Conservation (phyloP, 1,284 basidiomycete species). For the Leucoagaricus sp. region DNA sequence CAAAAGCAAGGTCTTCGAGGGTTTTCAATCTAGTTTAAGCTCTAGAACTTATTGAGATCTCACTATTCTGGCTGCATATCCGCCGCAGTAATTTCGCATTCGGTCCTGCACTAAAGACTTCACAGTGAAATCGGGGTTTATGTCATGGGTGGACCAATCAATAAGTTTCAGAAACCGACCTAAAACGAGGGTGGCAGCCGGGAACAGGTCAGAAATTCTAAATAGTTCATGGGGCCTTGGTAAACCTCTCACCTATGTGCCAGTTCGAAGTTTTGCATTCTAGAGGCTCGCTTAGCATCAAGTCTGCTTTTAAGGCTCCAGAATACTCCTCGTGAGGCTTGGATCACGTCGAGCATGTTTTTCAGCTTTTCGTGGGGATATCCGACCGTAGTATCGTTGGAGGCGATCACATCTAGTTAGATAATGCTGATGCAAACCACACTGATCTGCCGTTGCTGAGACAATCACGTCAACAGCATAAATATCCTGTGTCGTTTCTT, state of each 20-base stretch:
- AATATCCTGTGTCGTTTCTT: conserved; percentile 11
- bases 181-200: too few species aligned
- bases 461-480: conserved; percentile 19
- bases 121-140: neutral
- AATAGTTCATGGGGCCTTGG: too few species aligned
- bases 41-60: conserved; percentile 40
- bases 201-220: too few species aligned
- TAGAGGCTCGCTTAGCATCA: neutral
- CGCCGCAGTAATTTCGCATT: conserved; percentile 53
- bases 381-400: conserved; percentile 21
- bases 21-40: conserved; percentile 7
- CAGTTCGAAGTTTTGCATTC: conserved; percentile 16
- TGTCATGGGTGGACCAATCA: neutral
- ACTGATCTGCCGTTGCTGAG: conserved; percentile 25
- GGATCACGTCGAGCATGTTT: conserved; percentile 22
- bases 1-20: conserved; percentile 21
- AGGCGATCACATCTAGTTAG: conserved; percentile 23
- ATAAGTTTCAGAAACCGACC: conserved; percentile 17
- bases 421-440: neutral
- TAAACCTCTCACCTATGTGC: conserved; percentile 22
- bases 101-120: conserved; percentile 22
- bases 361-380: conserved; percentile 18
- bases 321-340: conserved; percentile 14
- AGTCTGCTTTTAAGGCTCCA: neutral
- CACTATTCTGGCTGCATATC: conserved; percentile 47